phyloP scores from a whole-genome alignment of 192 early-diverging fungal genomes.

The Diversispora eburnea region DNA sequence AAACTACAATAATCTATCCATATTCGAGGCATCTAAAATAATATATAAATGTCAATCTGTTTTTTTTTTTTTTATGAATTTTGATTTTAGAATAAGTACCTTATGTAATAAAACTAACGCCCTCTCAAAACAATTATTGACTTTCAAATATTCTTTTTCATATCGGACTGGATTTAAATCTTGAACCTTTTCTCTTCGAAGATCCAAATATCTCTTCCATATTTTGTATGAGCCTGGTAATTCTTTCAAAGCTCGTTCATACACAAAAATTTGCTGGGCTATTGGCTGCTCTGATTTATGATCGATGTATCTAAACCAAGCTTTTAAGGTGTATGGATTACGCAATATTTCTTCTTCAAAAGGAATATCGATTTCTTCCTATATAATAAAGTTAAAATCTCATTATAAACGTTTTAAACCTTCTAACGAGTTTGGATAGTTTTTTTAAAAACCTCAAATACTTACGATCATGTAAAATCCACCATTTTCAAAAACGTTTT shows the following conservation, averaged over 20 bases:
- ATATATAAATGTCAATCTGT: not conserved
- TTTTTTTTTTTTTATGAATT: not conserved
- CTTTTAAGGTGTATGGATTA: constrained; percentile 65
- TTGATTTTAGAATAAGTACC: constrained; percentile 34
- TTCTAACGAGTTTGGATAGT: not conserved
- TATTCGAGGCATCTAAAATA: constrained; percentile 77
- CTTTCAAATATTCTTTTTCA: constrained; percentile 58
- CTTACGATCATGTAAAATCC: constrained; percentile 11
- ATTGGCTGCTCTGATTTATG: constrained; percentile 64
- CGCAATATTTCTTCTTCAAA: constrained; percentile 71
- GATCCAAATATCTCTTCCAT: constrained; percentile 85
- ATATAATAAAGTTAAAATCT: not conserved
- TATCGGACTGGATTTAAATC: constrained; percentile 52
- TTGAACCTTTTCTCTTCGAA: constrained; percentile 49
- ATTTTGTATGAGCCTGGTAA: constrained; percentile 96
- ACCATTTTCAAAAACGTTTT: not conserved
- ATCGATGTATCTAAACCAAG: constrained; percentile 89
- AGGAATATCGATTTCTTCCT: constrained; percentile 57
- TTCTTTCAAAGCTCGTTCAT: constrained; percentile 82
- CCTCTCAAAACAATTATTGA: constrained; percentile 80
- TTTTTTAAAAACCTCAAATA: not conserved
- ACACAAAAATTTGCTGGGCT: constrained; percentile 58
- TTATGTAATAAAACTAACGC: constrained; percentile 89
- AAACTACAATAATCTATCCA: constrained; percentile 81
- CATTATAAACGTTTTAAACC: not conserved